Conservation (phyloP, 176 grass and related monocot genomes). For the Leersia perrieri region DNA sequence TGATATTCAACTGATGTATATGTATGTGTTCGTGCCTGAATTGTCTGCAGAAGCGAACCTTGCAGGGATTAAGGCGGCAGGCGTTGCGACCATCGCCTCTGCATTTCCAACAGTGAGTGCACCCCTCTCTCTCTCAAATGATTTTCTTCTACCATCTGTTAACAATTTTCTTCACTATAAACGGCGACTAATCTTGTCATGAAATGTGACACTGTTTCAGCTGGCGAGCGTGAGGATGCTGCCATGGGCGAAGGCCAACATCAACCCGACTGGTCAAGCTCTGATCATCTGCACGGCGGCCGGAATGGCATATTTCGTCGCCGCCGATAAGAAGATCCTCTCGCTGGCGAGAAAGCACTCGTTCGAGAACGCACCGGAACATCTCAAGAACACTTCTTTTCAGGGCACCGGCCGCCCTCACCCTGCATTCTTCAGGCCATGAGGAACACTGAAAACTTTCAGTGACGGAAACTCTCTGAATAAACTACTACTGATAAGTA, state of each 20-base stretch:
- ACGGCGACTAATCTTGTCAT: too few species aligned
- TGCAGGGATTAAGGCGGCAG: conserved; percentile 61
- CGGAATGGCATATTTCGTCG: conserved; percentile 70
- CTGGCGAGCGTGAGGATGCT: conserved; percentile 81
- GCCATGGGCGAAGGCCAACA: conserved; percentile 61
- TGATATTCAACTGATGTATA: neutral
- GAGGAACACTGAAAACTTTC: too few species aligned
- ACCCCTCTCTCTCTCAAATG: too few species aligned
- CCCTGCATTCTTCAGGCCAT: conserved; percentile 39
- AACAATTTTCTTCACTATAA: too few species aligned
- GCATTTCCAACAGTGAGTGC: conserved; percentile 58
- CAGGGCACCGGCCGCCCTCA: conserved; percentile 10
- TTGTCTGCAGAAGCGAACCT: conserved; percentile 63
- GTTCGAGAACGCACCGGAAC: conserved; percentile 26
- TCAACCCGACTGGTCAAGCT: conserved; percentile 68
- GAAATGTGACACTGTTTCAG: too few species aligned
- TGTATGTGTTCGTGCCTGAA: neutral
- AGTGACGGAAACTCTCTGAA: too few species aligned
- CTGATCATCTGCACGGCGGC: conserved; percentile 74
- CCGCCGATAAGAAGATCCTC: conserved; percentile 69
- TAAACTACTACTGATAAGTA: too few species aligned
- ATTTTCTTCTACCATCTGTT: neutral
- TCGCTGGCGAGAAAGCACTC: conserved; percentile 63
- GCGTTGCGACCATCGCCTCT: conserved; percentile 52
- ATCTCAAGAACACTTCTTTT: conserved; percentile 48